Base-by-base conservation (phyloP, 2,329 filamentous ascomycete species). In the Ophiostoma montium region DNA sequence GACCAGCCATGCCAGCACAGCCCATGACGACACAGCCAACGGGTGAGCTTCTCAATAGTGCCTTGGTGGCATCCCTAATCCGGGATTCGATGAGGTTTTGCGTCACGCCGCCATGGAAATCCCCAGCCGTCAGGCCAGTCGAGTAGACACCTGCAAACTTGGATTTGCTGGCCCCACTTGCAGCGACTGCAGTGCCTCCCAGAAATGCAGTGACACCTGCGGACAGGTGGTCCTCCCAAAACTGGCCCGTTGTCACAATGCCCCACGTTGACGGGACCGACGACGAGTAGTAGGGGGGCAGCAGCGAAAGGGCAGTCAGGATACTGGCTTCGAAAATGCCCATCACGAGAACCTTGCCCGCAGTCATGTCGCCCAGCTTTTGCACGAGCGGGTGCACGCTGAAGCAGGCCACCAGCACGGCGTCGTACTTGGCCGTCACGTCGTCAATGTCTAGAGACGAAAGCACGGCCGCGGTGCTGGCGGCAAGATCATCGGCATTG, bases 321-420 rank as follows among this genome's bases (percentile, higher is more conserved):
- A 95, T 70, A 58, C 82, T 86, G 1, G 87, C 84, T 64, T 95
- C 89, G 59, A 95, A 92, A 50, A 96, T 95, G 6, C 90, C 89
- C 0, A 78, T 81, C 5, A 87, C 81, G 32, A 78, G 63, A 67
- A 75, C 51, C 10, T 54, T 55, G 13, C 56, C 51, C 19, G 53
- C 53, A 12, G 59, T 49, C 19, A 53, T 41, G 6, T 64, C 47
- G 62, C 58, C 63, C 13, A 94, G 66, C 45, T 72, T 63, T 0
- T 70, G 63, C 0, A 94, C 85, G 0, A 95, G 73, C 0, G 84
- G 80, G 60, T 95, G 88, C 1, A 84, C 78, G 52, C 85, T 92
- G 67, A 86, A 96, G 67, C 90, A 95, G 18, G 88, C 88, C 2
- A 95, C 75, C 1, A 95, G 72, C 53, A 94, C 81, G n/a, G 74